phyloP scores from a whole-genome alignment of 225 moss, liverwort and hornwort species.

The Sphagnum tenellum region DNA sequence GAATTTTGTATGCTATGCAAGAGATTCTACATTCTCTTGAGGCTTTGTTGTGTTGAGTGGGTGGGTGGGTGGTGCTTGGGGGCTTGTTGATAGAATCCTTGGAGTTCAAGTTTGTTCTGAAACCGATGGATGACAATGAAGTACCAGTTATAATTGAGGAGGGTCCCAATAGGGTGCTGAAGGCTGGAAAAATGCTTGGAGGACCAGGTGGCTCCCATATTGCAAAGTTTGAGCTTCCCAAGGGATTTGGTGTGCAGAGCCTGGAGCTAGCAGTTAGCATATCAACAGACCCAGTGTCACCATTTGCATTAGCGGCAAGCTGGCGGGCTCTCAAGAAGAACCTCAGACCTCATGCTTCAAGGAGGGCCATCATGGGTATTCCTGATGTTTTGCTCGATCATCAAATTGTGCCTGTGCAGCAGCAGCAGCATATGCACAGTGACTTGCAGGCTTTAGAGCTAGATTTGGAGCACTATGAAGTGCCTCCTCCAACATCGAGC shows the following conservation, averaged over 20 bases:
- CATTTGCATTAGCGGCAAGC: constrained; percentile 80
- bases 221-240: constrained; percentile 56
- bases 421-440: constrained; percentile 1
- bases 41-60: too few species aligned
- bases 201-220: constrained; percentile 37
- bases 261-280: constrained; percentile 71
- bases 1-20: too few species aligned
- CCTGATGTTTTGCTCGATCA: constrained; percentile 66
- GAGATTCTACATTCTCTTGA: too few species aligned
- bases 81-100: constrained; percentile 27
- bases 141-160: constrained; percentile 55
- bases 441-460: constrained; percentile 68
- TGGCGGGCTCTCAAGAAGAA: constrained; percentile 70
- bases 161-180: constrained; percentile 60
- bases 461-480: constrained; percentile 84
- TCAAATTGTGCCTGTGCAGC: constrained; percentile 4
- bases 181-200: constrained; percentile 53
- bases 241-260: constrained; percentile 33
- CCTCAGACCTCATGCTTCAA: constrained; percentile 47
- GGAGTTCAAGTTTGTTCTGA: constrained; percentile 76
- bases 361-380: constrained; percentile 49
- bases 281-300: constrained; percentile 58
- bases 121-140: constrained; percentile 43
- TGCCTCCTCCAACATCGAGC: constrained; percentile 50
- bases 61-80: too few species aligned